Evolutionary conservation across 208 protist species (phyloP).

Genomic region (Wallacemonas sp.): DNA sequence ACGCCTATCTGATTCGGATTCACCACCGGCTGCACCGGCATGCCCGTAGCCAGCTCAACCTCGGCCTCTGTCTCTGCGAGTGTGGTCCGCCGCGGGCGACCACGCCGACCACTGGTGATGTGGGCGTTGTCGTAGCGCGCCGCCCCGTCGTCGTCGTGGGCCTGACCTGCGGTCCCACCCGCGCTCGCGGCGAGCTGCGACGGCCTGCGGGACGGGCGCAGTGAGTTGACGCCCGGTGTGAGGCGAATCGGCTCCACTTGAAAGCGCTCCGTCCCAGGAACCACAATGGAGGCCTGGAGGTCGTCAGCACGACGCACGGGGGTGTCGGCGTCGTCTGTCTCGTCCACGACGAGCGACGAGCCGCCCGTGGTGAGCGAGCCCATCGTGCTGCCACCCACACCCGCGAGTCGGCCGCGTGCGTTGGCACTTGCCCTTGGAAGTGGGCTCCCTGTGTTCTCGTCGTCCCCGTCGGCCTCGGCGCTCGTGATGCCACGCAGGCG

Average conservation of each 20-base stretch:
- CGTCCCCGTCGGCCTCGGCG: background rate
- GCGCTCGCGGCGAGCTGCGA: background rate
- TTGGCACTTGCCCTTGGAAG: background rate
- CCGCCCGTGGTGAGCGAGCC: background rate
- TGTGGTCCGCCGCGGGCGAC: background rate
- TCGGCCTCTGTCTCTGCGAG: background rate
- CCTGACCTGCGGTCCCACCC: background rate
- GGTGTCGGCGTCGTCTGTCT: background rate
- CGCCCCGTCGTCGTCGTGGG: background rate
- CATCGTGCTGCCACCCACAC: background rate
- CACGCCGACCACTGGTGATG: background rate
- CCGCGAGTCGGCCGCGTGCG: too few species aligned
- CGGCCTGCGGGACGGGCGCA: background rate
- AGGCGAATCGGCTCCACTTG: background rate
- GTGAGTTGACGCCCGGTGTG: background rate
- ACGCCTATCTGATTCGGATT: slow-evolving; percentile 86
- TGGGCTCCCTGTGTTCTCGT: background rate
- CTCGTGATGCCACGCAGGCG: slow-evolving; percentile 29
- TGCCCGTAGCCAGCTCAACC: background rate
- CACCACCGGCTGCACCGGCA: slow-evolving; percentile 1
- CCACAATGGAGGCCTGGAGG: background rate
- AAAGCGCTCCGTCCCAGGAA: background rate
- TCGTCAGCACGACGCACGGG: too few species aligned
- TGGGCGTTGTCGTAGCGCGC: background rate
- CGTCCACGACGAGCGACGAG: background rate